phyloP scores from a whole-genome alignment of 345 rosid genomes.

The Lepidium sativum region DNA sequence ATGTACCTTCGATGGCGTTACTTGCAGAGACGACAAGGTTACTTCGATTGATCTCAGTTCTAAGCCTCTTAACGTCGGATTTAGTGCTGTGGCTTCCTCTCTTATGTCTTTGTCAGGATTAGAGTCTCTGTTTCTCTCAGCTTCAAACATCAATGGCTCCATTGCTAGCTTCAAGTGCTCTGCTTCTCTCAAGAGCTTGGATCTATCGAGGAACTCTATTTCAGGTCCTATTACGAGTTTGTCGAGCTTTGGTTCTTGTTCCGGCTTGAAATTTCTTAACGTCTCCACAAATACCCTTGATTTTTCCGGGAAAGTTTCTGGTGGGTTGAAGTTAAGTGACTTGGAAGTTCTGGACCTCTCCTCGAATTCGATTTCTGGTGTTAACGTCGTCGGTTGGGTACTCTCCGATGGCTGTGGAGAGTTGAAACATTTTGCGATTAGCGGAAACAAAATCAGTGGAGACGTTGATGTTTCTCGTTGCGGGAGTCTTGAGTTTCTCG shows the following conservation, averaged over 20 bases:
- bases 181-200: conserved; percentile 44
- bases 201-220: conserved; percentile 62
- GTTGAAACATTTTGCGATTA: conserved; percentile 39
- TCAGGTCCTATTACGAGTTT: conserved; percentile 52
- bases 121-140: conserved; percentile 44
- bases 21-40: conserved; percentile 51
- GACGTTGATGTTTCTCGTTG: conserved; percentile 62
- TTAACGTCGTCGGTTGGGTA: conserved; percentile 44
- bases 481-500: conserved; percentile 46
- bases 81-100: conserved; percentile 43
- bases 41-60: conserved; percentile 49
- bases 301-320: conserved; percentile 31
- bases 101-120: conserved; percentile 46
- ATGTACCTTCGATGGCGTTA: conserved; percentile 57
- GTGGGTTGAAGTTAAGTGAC: conserved; percentile 38
- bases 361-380: conserved; percentile 43
- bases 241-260: conserved; percentile 45
- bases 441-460: conserved; percentile 64
- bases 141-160: conserved; percentile 51
- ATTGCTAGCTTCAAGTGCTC: conserved; percentile 65
- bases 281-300: conserved; percentile 56
- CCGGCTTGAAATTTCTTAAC: conserved; percentile 44
- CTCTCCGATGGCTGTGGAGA: conserved; percentile 52
- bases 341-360: conserved; percentile 78
- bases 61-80: conserved; percentile 40